Conservation (phyloP, 176 grass and related monocot genomes). For the Typha latifolia region DNA sequence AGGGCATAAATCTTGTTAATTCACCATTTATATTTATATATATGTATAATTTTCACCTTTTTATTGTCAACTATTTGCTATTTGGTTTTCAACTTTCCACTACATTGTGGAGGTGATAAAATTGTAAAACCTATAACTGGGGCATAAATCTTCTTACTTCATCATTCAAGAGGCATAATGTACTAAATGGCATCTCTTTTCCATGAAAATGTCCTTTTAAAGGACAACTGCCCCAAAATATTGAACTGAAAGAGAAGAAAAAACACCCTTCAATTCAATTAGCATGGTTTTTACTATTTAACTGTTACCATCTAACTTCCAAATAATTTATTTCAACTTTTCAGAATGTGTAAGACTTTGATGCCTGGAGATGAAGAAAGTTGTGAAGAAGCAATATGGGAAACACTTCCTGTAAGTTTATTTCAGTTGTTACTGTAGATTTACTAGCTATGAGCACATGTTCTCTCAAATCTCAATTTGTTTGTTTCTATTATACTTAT, state of each 20-base stretch:
- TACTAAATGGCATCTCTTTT: no score
- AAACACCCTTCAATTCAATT: neutral
- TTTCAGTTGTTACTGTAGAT: neutral
- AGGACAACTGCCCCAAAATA: neutral
- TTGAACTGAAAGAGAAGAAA: neutral
- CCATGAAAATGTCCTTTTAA: no score
- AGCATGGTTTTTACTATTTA: neutral
- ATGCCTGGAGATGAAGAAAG: constrained; percentile 98
- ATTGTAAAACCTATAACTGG: no score
- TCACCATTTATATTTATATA: no score
- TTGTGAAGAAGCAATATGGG: constrained; percentile 85
- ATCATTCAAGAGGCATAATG: no score
- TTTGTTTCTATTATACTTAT: neutral
- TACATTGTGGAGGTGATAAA: no score
- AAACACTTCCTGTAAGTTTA: constrained; percentile 84
- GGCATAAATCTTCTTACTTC: no score
- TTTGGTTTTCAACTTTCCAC: no score
- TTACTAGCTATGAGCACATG: neutral
- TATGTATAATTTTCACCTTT: no score
- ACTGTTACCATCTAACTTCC: neutral
- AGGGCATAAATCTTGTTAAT: no score
- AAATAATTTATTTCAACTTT: neutral
- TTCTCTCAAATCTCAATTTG: neutral
- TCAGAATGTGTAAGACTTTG: constrained; percentile 96
- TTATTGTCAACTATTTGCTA: no score